phyloP scores from a whole-genome alignment of 192 early-diverging fungal genomes.

The Dispira simplex region DNA sequence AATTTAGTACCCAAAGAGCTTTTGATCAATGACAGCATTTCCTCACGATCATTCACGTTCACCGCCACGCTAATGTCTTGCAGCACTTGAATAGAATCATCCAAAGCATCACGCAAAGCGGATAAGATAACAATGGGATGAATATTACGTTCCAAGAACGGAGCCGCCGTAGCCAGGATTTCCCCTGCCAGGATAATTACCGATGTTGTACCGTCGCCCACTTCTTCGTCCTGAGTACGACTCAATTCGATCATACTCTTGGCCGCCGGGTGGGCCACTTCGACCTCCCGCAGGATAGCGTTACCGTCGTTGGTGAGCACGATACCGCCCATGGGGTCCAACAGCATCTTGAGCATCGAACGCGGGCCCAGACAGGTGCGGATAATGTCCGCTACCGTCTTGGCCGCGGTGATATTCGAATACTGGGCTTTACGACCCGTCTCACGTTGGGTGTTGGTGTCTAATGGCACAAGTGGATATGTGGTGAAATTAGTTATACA shows the following conservation, averaged over 20 bases:
- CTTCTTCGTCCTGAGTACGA: conserved; percentile 99
- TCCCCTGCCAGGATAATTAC: conserved; percentile 99
- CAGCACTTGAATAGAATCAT: conserved; percentile 77
- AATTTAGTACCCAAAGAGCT: conserved; percentile 95
- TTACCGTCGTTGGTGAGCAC: conserved; percentile 98
- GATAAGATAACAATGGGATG: conserved; percentile 95
- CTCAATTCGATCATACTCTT: conserved; percentile 99
- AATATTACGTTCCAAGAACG: conserved; percentile 92
- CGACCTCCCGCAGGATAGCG: conserved; percentile 95
- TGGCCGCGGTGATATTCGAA: conserved; percentile 96
- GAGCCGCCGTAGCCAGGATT: conserved; percentile 76
- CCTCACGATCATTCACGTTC: conserved; percentile 61
- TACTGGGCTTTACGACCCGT: conserved; percentile 90
- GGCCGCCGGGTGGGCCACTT: conserved; percentile 99
- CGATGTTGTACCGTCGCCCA: conserved; percentile 96
- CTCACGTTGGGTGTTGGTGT: conserved; percentile 86
- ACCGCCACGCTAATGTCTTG: conserved; percentile 74
- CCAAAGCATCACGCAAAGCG: conserved; percentile 85
- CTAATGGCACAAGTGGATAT: conserved; percentile 18
- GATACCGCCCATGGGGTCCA: conserved; percentile 99
- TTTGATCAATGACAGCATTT: conserved; percentile 90
- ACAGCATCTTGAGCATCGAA: conserved; percentile 98
- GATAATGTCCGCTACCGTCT: conserved; percentile 97
- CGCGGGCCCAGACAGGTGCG: conserved; percentile 96
- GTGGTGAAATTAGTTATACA: background rate